These are phyloP conservation scores for Pseudonitzschia multistriata DNA, from an alignment of 108 stramenopile species.

Conservation along the genomic window DNA sequence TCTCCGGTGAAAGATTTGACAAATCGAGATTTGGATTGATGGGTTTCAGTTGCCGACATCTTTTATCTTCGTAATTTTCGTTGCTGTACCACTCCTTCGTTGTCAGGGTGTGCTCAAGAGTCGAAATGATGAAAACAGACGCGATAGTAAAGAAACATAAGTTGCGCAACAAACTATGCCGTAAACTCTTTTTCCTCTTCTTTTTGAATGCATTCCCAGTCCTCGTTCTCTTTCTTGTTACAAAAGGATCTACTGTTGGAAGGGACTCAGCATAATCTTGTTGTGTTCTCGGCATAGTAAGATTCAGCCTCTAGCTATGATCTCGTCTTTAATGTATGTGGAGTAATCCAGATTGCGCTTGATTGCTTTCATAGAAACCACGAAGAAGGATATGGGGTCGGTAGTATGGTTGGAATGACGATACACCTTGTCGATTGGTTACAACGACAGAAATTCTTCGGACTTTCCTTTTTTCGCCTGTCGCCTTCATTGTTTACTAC, in stretches of 20 bases:
- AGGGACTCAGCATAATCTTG: not conserved
- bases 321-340: not conserved
- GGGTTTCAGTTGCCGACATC: constrained; percentile 9
- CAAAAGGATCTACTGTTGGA: not conserved
- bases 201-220: not conserved
- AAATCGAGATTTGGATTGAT: constrained; percentile 15
- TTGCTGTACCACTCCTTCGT: constrained; percentile 5
- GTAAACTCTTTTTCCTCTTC: not conserved
- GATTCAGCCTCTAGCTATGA: not conserved
- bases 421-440: too few relatives aligned
- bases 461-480: too few relatives aligned
- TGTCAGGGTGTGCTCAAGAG: not conserved
- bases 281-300: not conserved
- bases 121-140: not conserved
- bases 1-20: not conserved
- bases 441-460: too few relatives aligned
- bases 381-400: too few relatives aligned
- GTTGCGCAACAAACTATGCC: not conserved
- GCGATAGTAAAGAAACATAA: not conserved
- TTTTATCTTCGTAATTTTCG: constrained; percentile 9
- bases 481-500: too few relatives aligned
- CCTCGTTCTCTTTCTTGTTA: not conserved
- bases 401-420: too few relatives aligned
- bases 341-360: too few relatives aligned
- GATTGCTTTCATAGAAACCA: too few relatives aligned